Conservation (phyloP, 2,329 filamentous ascomycete species). For the Sporothrix pseudoabietina region DNA sequence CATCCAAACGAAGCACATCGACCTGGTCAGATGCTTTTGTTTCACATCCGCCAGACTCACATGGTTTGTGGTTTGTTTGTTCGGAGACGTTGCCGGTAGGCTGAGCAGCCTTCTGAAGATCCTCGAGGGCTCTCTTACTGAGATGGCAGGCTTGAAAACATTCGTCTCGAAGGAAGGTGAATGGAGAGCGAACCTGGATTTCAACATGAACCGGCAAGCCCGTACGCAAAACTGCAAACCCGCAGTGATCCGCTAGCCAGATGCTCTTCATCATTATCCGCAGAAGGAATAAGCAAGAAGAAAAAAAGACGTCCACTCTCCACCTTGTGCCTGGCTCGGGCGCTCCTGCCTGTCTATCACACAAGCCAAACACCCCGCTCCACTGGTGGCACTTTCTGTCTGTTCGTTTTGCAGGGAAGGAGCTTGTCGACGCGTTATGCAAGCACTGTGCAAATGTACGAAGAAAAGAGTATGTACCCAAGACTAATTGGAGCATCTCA, state of each 20-base stretch:
- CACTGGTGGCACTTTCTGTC: not conserved
- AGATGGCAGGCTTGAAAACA: conserved; percentile 5
- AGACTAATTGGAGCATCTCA: not conserved
- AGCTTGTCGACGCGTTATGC: conserved; percentile 21
- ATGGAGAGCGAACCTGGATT: not conserved
- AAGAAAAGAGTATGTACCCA: not conserved
- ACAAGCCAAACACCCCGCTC: conserved; percentile 18
- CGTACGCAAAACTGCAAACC: not conserved
- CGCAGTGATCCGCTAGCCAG: not conserved
- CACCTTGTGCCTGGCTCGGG: not conserved
- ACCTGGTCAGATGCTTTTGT: not conserved
- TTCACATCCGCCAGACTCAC: conserved; percentile 8
- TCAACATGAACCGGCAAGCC: not conserved
- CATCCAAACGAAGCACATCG: not conserved
- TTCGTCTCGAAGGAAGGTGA: not conserved
- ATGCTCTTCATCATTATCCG: conserved; percentile 13
- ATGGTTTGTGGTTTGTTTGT: not conserved
- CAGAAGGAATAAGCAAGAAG: conserved; percentile 14
- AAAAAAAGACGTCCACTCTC: conserved; percentile 1
- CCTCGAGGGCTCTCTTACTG: not conserved
- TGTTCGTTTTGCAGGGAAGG: conserved; percentile 1
- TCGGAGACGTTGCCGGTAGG: conserved; percentile 13
- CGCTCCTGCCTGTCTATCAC: conserved; percentile 23
- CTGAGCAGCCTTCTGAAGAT: conserved; percentile 24
- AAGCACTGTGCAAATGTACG: not conserved